These are phyloP conservation scores for Mycena vitilis DNA, from an alignment of 768 basidiomycete genomes.

Conservation along the genomic window DNA sequence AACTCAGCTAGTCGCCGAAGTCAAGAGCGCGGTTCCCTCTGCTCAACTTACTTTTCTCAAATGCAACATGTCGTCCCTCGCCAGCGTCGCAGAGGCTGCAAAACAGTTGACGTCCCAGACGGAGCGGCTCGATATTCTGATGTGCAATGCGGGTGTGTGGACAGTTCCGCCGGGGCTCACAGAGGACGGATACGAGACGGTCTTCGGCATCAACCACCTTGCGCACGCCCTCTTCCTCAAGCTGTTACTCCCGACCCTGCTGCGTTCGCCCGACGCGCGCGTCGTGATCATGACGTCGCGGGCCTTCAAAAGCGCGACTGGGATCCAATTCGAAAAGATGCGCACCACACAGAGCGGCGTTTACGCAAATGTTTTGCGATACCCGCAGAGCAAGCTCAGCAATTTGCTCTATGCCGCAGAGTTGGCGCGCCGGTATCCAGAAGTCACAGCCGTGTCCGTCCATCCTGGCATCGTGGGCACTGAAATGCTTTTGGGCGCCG, in stretches of 20 bases:
- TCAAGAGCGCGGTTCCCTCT: neutral
- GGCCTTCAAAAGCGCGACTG: neutral
- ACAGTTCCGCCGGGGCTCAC: constrained; percentile 10
- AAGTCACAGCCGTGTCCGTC: constrained; percentile 12
- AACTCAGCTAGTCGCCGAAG: constrained; percentile 3
- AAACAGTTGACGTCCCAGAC: constrained; percentile 2
- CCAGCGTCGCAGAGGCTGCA: constrained; percentile 19
- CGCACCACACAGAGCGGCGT: constrained; percentile 7
- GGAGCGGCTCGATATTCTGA: constrained; percentile 19
- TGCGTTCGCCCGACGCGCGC: constrained; percentile 47
- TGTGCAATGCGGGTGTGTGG: constrained; percentile 29
- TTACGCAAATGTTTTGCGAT: neutral
- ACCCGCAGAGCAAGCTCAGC: constrained; percentile 27
- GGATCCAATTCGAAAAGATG: constrained; percentile 8
- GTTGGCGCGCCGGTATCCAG: constrained; percentile 23
- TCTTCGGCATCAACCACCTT: constrained; percentile 34
- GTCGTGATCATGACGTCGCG: constrained; percentile 38
- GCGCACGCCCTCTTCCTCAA: constrained; percentile 59
- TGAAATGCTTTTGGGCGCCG: neutral
- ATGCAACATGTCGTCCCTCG: constrained; percentile 31
- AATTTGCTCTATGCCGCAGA: constrained; percentile 18
- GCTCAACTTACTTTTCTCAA: constrained; percentile 18
- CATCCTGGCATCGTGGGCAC: constrained; percentile 6
- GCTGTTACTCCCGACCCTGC: constrained; percentile 54
- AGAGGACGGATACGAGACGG: neutral